These are phyloP conservation scores for Gigaspora rosea DNA, from an alignment of 192 early-diverging fungal genomes.

Conservation along the genomic window DNA sequence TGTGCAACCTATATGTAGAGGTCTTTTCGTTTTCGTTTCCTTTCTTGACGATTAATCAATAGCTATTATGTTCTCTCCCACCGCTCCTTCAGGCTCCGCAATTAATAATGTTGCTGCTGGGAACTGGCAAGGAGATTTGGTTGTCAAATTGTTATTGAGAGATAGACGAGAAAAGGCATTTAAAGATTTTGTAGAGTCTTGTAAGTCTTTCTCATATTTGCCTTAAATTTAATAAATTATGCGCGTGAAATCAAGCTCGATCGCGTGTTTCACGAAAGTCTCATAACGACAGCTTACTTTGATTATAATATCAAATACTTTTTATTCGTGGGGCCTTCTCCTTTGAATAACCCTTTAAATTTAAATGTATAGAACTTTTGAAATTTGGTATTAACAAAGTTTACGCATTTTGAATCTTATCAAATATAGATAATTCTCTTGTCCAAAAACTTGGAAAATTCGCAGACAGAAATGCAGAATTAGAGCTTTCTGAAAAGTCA, in stretches of 20 bases:
- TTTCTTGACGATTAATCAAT: no score
- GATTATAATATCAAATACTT: no score
- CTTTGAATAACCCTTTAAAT: neutral
- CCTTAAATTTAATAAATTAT: neutral
- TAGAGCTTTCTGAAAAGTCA: constrained; percentile 37
- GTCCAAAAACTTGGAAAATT: constrained; percentile 44
- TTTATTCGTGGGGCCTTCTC: no score
- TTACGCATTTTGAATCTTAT: neutral
- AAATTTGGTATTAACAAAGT: neutral
- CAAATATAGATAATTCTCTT: constrained; percentile 45
- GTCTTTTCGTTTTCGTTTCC: no score
- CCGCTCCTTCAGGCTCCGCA: neutral
- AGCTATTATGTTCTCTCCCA: no score
- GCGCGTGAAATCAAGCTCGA: neutral
- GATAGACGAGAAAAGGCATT: constrained; percentile 52
- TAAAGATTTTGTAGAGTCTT: constrained; percentile 50
- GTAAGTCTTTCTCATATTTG: constrained; percentile 37
- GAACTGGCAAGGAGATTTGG: constrained; percentile 45
- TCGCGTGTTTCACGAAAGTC: no score
- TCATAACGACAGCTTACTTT: no score
- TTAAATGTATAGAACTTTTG: neutral
- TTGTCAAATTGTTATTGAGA: constrained; percentile 43
- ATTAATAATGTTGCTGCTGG: neutral
- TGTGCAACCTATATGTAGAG: no score
- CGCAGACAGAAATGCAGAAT: constrained; percentile 44